Percentiles rank a stretch among this genome's conserved stretches.
These are phyloP conservation scores for Aspergillus ustus DNA, from an alignment of 2,329 filamentous ascomycete species.

Conservation along the genomic window DNA sequence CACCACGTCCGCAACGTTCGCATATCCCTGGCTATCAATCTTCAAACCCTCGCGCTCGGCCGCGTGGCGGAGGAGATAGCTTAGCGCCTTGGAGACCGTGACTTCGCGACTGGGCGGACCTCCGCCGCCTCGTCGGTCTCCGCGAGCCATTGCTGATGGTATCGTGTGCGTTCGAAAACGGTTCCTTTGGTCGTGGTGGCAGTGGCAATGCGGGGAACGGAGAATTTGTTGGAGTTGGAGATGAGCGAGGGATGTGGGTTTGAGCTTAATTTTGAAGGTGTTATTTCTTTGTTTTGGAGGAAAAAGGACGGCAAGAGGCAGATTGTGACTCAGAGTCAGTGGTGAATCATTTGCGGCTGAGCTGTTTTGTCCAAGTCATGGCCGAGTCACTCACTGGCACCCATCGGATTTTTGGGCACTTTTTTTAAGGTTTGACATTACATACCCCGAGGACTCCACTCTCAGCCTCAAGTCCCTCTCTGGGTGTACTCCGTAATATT, in stretches of 20 bases:
- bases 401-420: not conserved
- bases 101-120: slow-evolving; percentile 36
- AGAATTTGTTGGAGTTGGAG: not conserved
- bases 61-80: slow-evolving; percentile 62
- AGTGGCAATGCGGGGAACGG: not conserved
- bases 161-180: not conserved
- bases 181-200: not conserved
- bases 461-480: not conserved
- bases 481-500: not conserved
- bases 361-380: not conserved
- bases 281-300: not conserved
- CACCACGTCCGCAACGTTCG: slow-evolving; percentile 63
- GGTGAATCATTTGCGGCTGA: not conserved
- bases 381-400: not conserved
- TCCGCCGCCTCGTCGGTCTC: slow-evolving; percentile 6
- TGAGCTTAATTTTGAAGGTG: not conserved
- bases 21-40: slow-evolving; percentile 64
- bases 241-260: not conserved
- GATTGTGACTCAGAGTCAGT: slow-evolving; percentile 1
- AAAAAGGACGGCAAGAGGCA: not conserved
- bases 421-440: not conserved
- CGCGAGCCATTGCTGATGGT: slow-evolving; percentile 11
- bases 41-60: slow-evolving; percentile 64
- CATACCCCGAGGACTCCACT: not conserved
- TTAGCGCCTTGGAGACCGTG: slow-evolving; percentile 47